Percentiles rank a stretch among this genome's conserved stretches.
Evolutionary conservation across 257 asterid genomes (phyloP).

Genomic region (Solanum rostratum): DNA sequence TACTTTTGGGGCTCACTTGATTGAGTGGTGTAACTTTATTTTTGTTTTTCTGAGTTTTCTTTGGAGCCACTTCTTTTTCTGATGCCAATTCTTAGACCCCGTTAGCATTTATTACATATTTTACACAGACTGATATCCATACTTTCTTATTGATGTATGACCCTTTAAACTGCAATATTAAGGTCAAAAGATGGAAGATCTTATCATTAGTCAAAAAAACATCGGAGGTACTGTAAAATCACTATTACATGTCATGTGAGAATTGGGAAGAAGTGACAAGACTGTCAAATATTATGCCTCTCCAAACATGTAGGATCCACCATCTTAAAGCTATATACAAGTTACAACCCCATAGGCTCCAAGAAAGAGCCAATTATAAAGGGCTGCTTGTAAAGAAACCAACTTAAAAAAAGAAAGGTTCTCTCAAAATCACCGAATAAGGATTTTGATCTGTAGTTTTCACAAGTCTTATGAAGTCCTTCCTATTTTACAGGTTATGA

Average conservation of each 20-base stretch:
- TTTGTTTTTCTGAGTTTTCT: slow-evolving; percentile 26
- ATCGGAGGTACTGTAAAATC: background rate
- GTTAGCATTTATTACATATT: slow-evolving; percentile 16
- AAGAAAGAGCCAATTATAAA: background rate
- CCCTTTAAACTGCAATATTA: background rate
- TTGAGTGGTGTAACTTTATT: slow-evolving; percentile 22
- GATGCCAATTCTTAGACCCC: slow-evolving; percentile 7
- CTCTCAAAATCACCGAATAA: background rate
- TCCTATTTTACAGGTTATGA: background rate
- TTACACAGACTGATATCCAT: slow-evolving; percentile 11
- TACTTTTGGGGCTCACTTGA: slow-evolving; percentile 12
- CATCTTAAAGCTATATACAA: background rate
- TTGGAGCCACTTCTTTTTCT: slow-evolving; percentile 34
- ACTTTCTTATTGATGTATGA: background rate
- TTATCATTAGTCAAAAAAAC: background rate
- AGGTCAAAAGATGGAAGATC: background rate
- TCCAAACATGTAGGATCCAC: slow-evolving; percentile 21
- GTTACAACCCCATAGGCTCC: background rate
- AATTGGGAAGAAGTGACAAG: slow-evolving; percentile 1
- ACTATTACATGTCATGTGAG: background rate
- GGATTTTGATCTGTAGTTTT: background rate
- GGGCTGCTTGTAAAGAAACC: background rate
- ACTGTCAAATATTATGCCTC: background rate
- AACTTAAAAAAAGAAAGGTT: background rate
- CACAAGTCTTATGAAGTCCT: background rate